Evolutionary conservation across 805 yeast species (phyloP), one percentile per base, ranked within the genome.

Genomic region (Metschnikowia sp.): DNA sequence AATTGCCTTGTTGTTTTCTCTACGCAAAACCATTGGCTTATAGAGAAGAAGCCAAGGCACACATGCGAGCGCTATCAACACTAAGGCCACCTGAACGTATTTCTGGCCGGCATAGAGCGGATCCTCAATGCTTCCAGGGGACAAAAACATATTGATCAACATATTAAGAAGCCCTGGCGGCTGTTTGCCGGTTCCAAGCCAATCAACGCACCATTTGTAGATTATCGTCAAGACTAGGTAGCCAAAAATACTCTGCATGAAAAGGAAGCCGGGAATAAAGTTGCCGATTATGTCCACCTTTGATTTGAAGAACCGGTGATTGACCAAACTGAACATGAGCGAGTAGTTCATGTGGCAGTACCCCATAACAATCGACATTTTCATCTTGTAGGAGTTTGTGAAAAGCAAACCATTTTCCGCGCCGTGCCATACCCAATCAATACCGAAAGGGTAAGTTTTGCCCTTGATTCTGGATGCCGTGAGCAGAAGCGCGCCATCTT

Each of bases 341-440:
- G 89, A 83, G 61, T 85, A 85, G 19, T 82, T 72, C 91, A 85
- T 85, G 62, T 85, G 91, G 39, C 77, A 68, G 60, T 80, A 84
- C 26, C 91, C 91, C 86, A 85, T 82, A 48, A 85, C 68, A 50
- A 85, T 81, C 1, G 90, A 84, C 48, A 85, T 66, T 56, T 85
- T 85, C 91, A 85, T 85, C 64, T 85, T 85, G 65, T 82, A 84
- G 0, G 90, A 84, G 61, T 85, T 85, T 30, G 86, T 72, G 62
- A 85, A 85, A 42, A 85, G 64, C 47, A 85, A 68, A 31, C 80
- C 82, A 60, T 84, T 85, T 50, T 85, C 91, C 31, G 89, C 69
- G n/a, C 89, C 89, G 61, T 85, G 91, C 91, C 91, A 85, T 12
- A 79, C 81, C 65, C 81, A 78, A 66, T 85, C 91, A 42, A 84